A percentile compares a stretch with the other conserved stretches of the same genome.
Evolutionary conservation across 306 rosid species (phyloP).

Genomic region (Gastrolobium villosum): DNA sequence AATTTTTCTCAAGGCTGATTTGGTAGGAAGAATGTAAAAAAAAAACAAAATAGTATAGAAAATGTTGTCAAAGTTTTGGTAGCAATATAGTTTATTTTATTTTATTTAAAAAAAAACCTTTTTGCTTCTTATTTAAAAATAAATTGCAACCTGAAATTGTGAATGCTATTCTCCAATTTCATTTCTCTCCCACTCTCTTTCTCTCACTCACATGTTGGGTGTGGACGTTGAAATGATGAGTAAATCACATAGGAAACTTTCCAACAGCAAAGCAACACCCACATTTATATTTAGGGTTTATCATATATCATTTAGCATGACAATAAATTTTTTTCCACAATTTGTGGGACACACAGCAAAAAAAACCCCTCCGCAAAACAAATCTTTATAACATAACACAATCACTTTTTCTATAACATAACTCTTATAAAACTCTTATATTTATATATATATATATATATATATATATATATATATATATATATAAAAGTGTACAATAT

Average conservation of each 20-base stretch:
- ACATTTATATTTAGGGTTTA: background rate
- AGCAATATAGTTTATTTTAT: slow-evolving; percentile 17
- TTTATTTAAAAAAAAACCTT: background rate
- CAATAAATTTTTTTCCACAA: no score
- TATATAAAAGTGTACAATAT: slow-evolving; percentile 26
- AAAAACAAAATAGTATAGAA: background rate
- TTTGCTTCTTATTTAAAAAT: background rate
- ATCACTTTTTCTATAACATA: no score
- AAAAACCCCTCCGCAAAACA: no score
- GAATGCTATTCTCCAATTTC: slow-evolving; percentile 41
- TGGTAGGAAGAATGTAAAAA: slow-evolving; percentile 20
- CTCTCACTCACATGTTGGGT: slow-evolving; percentile 46
- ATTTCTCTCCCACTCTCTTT: slow-evolving; percentile 31
- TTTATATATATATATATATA: no score
- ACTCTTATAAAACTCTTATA: no score
- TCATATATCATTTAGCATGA: no score
- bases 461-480: no score
- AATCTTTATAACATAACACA: no score
- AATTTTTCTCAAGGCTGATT: slow-evolving; percentile 23
- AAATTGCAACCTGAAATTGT: slow-evolving; percentile 41
- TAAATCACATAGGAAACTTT: slow-evolving; percentile 47
- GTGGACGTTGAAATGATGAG: slow-evolving; percentile 56
- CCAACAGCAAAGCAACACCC: slow-evolving; percentile 22
- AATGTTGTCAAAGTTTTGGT: slow-evolving; percentile 52
- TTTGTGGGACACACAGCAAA: no score